phyloP scores from a whole-genome alignment of 2,329 filamentous ascomycete genomes.

The Aspergillus melleus region DNA sequence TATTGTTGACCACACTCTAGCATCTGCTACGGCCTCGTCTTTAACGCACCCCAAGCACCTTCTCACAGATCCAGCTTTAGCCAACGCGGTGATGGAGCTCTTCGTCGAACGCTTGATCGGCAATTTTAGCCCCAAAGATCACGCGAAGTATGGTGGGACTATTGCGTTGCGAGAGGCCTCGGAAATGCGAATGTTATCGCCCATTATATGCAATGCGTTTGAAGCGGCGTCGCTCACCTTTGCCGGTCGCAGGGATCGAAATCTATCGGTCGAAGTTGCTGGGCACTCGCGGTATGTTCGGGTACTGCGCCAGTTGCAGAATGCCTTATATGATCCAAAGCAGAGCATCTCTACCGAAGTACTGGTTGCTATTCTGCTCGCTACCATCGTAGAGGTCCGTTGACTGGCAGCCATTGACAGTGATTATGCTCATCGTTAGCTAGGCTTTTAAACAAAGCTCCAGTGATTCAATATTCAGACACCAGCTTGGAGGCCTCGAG shows the following conservation, averaged over 20 bases:
- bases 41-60: slow-evolving; percentile 11
- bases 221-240: slow-evolving; percentile 26
- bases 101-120: slow-evolving; percentile 26
- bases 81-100: slow-evolving; percentile 22
- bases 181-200: slow-evolving; percentile 25
- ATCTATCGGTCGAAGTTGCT: slow-evolving; percentile 18
- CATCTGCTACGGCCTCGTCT: slow-evolving; percentile 3
- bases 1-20: slow-evolving; percentile 3
- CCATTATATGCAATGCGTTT: slow-evolving; percentile 24
- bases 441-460: slow-evolving; percentile 29
- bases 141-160: slow-evolving; percentile 16
- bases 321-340: slow-evolving; percentile 17
- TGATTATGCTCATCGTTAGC: not conserved
- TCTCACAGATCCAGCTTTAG: slow-evolving; percentile 17
- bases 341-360: slow-evolving; percentile 25
- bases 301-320: slow-evolving; percentile 20
- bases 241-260: slow-evolving; percentile 20
- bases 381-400: slow-evolving; percentile 27
- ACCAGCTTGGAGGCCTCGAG: slow-evolving; percentile 27
- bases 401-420: no score
- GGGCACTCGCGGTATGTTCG: slow-evolving; percentile 23
- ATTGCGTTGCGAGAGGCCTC: slow-evolving; percentile 26
- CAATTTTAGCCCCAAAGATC: slow-evolving; percentile 22
- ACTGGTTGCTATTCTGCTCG: slow-evolving; percentile 23
- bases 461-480: slow-evolving; percentile 24